Base-by-base conservation (phyloP, 2,329 filamentous ascomycete species). In the Scedosporium dehoogii region DNA sequence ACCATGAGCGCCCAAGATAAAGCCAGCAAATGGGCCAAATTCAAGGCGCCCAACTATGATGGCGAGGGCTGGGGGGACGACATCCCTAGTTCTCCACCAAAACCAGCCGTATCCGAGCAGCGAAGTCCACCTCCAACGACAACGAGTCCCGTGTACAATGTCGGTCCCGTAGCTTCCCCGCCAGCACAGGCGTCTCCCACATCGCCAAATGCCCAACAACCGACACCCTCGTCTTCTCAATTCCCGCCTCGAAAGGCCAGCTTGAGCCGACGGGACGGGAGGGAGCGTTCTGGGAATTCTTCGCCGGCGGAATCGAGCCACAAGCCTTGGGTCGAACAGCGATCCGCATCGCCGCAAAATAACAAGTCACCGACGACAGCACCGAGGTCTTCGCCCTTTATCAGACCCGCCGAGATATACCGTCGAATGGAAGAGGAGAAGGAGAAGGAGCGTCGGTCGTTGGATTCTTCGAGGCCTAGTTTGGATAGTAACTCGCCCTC, bases 11-110 rank as follows among this genome's bases (percentile, higher is more conserved):
- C 97, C 58, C 93, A 90, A 75, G 84, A 86, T 62, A 96, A 96
- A 77, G 97, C 92, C 62, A 90, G 88, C 75, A 96, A 96, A 83
- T 97, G 93, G 93, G 88, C 93, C 44, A 89, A 96, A 70, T 93
- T 93, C 42, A 93, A 92, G 74, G 81, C 85, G 63, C 87, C 89
- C 68, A 90, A 85, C 71, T 97, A 97, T 71, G 92, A 93, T 69
- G 93, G 92, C 66, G 92, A 96, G 69, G 93, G 96, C 70, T 97
- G 93, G 92, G 93, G 91, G 42, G 88, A 81, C 62, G 85, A 88
- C 42, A 55, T 55, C 23, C 51, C 51, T 23, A 55, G 23, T 25
- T 55, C 51, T 33, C 59, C 59, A 12, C 23, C 58, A 3, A 59
- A 25, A 55, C 18, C 51, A 18, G 51, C 51, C 51, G 18, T 23